Base-by-base conservation (phyloP, 306 rosid species). In the Fragaria nilgerrensis region DNA sequence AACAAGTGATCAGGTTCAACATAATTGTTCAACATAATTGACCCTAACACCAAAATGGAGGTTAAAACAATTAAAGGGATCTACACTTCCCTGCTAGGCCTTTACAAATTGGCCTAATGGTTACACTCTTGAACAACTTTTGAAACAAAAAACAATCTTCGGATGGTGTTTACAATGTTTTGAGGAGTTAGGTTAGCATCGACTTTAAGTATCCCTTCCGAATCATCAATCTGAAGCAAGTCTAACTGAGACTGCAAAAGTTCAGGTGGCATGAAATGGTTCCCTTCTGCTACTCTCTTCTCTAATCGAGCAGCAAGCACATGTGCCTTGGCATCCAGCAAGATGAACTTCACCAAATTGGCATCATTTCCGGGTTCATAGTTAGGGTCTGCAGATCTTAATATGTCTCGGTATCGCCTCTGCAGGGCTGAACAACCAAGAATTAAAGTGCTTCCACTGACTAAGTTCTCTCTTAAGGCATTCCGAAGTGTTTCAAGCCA, bases 401-500 rank as follows among this genome's bases (percentile, higher is more conserved):
- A 84, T 47, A 84, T 84, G 29, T 94, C 93, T 78, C 97, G 86
- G 74, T 94, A 92, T 58, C 68, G 78, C 80, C 78, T 88, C 85
- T 84, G 85, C 77, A 94, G 81, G 25, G 98, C 98, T 61, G 98
- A 94, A 56, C 97, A 94, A 34, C 92, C 89, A 62, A 90, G 86
- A 84, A 92, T 25, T 55, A 90, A 32, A 72, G 77, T 85, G 29
- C 68, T 81, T 50, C 69, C 72, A 55, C 74, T 72, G 0, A 70
- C 65, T 22, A 90, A 47, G 76, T 47, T 50, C 37, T 87, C 90
- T 76, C 69, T 80, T 39, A 80, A 76, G 39, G 68, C 65, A 66
- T 84, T 79, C 3, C 85, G 80, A 19, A 90, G 86, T 20, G 82
- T 77, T 80, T 94, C 93, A 25, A 94, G 96, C 98, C 98, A 94